Evolutionary conservation across 1,284 basidiomycete species (phyloP), one percentile per base, ranked within the genome.

Genomic region (Marasmius oreades): DNA sequence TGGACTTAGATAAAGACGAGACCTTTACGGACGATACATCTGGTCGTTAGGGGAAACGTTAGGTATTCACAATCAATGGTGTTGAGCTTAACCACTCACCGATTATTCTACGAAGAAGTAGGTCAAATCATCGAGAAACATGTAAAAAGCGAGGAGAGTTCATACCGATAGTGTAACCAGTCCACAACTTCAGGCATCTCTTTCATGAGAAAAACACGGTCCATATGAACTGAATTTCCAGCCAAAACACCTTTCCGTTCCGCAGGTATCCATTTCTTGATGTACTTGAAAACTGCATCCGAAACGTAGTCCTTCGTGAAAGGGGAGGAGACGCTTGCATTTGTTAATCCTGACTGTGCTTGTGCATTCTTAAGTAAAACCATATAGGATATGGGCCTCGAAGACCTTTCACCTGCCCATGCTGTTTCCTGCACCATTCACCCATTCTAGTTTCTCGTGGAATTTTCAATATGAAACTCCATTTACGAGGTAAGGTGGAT

Each of bases 11-110:
- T 10, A 44, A 46, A 14, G 23, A 6, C 24, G n/a, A 36, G 61
- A 48, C 90, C 74, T 93, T 93, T 63, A 94, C 79, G 0, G 87
- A 87, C 39, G 90, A 92, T 34, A 92, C 89, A 60, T 92, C 91
- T 87, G 61, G 31, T 37, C 36, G 37, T 55, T 46, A 45, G 52
- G 64, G 65, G 26, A 60, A 64, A 50, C n/a, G 47, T 31, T 11
- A 16, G 23, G 11, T 3, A 10, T 46, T 12, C 6, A 16, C 26
- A 23, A 28, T 23, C n/a, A 24, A 14, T 16, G 23, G 23, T 44
- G 48, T 5, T 11, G 47, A 23, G 22, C 45, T 56, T 54, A 37
- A 31, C 28, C 23, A 73, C 82, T 65, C 54, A 83, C 85, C 85
- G 57, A 88, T 79, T 52, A 87, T 83, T 44, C 84, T 87, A 58